Base-by-base conservation (phyloP, 2,329 filamentous ascomycete genomes). In the Metarhizium anisopliae region DNA sequence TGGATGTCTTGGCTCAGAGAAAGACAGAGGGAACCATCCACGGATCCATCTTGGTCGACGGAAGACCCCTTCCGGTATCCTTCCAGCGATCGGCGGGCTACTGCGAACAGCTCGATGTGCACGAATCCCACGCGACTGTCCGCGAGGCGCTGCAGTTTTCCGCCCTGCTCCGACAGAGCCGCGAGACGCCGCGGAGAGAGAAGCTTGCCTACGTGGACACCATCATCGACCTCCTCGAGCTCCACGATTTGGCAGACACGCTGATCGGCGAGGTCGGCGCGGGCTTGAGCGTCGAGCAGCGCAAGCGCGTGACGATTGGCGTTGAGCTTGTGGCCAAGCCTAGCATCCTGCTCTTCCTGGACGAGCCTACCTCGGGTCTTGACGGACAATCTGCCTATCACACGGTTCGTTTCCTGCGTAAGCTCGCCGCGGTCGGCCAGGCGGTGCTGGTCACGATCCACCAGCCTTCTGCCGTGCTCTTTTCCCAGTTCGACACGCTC, bases 1-100 rank as follows among this genome's bases (percentile, higher is more conserved):
- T 95, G 6, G 90, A 95, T 68, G 87, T 90, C 2, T 78, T 95
- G 36, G 90, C 90, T 5, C 88, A 87, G 58, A 83, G 89, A 62
- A 87, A 88, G 57, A 91, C 86, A 1, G 88, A 89, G 71, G 89
- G 89, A 61, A 84, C 87, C 2, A 87, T 93, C 30, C 75, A 74
- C 18, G 89, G 89, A 49, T 84, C 87, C 53, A 87, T 92, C 76
- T 68, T 90, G 58, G 87, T 93, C 16, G 87, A 93, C 60, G 89
- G 89, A 1, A 80, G 80, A 8, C 83, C 82, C 11, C 78, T 87
- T 5, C 86, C 89, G 35, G 77, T 82, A 2, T 88, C 85, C 0
- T 92, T 92, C 75, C 87, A 91, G 64, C 81, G 88, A 14, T 89
- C 87, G 61, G 88, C 87, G 0, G 89, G 88, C 36, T 92, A 92